phyloP scores from a whole-genome alignment of 78 protist genomes.

The Cavenderia fasciculata region DNA sequence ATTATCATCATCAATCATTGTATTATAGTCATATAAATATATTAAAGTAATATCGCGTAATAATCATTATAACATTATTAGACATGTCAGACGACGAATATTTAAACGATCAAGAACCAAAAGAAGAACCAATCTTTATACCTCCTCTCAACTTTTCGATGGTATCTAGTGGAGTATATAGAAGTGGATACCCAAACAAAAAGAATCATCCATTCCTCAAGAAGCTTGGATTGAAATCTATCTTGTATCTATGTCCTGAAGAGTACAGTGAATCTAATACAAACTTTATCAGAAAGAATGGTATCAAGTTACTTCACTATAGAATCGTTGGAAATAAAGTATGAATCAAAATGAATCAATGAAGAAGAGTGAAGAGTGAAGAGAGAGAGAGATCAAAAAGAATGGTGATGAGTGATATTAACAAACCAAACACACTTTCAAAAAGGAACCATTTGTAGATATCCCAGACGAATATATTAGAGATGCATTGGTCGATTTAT shows the following conservation, averaged over 20 bases:
- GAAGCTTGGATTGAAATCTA: conserved; percentile 80
- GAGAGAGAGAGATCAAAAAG: too few species aligned
- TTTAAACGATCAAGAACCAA: conserved; percentile 51
- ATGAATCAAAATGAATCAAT: too few species aligned
- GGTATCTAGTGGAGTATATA: conserved; percentile 90
- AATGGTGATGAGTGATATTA: too few species aligned
- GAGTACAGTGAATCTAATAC: conserved; percentile 82
- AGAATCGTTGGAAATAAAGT: conserved; percentile 88
- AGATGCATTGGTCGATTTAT: conserved; percentile 80
- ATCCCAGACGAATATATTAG: conserved; percentile 88
- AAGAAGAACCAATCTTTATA: conserved; percentile 74
- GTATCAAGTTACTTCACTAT: conserved; percentile 81
- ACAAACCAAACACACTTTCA: not conserved
- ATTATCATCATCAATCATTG: not conserved
- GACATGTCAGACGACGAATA: conserved; percentile 67
- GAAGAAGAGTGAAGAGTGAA: too few species aligned
- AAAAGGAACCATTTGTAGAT: conserved; percentile 94
- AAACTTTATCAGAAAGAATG: conserved; percentile 71
- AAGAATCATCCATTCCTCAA: conserved; percentile 90
- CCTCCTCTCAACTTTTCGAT: conserved; percentile 90
- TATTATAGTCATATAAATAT: not conserved
- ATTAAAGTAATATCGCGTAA: not conserved
- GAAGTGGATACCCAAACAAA: conserved; percentile 90
- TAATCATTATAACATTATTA: not conserved
- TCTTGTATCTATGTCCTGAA: conserved; percentile 79